Evolutionary conservation across 2,329 filamentous ascomycete genomes (phyloP).

Genomic region (Aspergillus neoniger): DNA sequence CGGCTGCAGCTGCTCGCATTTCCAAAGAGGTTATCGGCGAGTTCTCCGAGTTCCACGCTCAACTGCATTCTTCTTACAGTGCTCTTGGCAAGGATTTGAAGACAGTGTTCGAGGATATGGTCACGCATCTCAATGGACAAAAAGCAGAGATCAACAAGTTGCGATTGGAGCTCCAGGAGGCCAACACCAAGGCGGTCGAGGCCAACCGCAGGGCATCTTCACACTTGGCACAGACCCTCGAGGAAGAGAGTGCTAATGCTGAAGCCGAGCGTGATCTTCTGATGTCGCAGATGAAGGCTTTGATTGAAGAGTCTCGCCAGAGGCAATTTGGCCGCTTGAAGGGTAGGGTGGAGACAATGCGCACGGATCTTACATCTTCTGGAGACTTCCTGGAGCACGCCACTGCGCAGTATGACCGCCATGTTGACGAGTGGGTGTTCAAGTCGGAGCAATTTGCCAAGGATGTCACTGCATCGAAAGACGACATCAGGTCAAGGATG

Average conservation of each 20-base stretch:
- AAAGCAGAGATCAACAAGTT: constrained; percentile 74
- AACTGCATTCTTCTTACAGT: constrained; percentile 81
- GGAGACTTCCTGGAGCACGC: constrained; percentile 66
- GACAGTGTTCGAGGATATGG: constrained; percentile 76
- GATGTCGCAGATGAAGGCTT: constrained; percentile 71
- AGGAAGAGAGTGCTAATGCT: constrained; percentile 73
- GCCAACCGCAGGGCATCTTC: constrained; percentile 68
- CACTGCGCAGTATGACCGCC: constrained; percentile 65
- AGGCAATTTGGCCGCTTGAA: constrained; percentile 71
- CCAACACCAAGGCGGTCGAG: constrained; percentile 67
- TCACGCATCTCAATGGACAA: constrained; percentile 73
- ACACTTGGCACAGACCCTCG: constrained; percentile 68
- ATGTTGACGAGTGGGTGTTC: constrained; percentile 73
- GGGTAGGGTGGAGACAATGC: constrained; percentile 63
- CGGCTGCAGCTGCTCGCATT: constrained; percentile 81
- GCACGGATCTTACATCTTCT: constrained; percentile 65
- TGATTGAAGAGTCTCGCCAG: constrained; percentile 74
- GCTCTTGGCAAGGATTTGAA: constrained; percentile 85
- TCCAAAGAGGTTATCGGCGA: constrained; percentile 86
- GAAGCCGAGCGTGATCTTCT: constrained; percentile 73
- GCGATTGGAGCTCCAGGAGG: constrained; percentile 68
- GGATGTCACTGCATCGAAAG: constrained; percentile 70
- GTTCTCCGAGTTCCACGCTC: constrained; percentile 77
- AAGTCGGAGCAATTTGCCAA: constrained; percentile 70
- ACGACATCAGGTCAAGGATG: constrained; percentile 76